Evolutionary conservation across 2,329 filamentous ascomycete species (phyloP).

Genomic region (Colletotrichum limetticola): DNA sequence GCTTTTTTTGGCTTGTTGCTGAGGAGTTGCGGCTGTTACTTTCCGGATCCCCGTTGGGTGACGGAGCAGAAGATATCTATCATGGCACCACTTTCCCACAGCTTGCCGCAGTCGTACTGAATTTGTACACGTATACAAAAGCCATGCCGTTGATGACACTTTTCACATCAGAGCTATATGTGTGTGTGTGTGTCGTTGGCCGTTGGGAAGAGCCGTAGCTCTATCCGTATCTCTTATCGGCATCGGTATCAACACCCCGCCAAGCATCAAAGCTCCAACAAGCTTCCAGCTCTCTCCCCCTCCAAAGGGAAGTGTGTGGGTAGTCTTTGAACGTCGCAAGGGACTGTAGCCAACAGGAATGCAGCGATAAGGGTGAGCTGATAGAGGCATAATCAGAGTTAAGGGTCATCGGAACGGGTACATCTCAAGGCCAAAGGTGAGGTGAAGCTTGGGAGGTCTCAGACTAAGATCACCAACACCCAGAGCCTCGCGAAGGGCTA

Average conservation of each 20-base stretch:
- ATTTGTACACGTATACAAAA: conserved; percentile 11
- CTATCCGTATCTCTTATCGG: not conserved
- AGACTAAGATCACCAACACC: not conserved
- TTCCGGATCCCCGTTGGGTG: conserved; percentile 25
- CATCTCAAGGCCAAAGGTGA: conserved; percentile 11
- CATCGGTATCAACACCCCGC: not conserved
- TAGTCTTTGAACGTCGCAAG: conserved; percentile 9
- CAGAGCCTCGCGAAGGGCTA: conserved; percentile 26
- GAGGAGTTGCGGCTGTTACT: conserved; percentile 18
- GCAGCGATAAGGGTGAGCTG: conserved; percentile 17
- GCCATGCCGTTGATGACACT: not conserved
- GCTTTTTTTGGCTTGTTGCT: not conserved
- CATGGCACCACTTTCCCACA: conserved; percentile 28
- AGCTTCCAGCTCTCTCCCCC: conserved; percentile 11
- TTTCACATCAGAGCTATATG: not conserved
- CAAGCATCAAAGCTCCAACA: conserved; percentile 24
- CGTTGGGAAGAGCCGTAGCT: not conserved
- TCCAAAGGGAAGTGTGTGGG: not conserved
- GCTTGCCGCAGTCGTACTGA: conserved; percentile 12
- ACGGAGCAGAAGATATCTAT: conserved; percentile 13
- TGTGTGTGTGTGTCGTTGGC: too few relatives aligned
- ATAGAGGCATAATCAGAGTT: conserved; percentile 17
- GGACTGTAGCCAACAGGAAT: conserved; percentile 21
- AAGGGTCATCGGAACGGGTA: conserved; percentile 22
- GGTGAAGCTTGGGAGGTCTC: conserved; percentile 21